These are phyloP conservation scores for Zygosaccharomyces bailii DNA, from an alignment of 805 yeast genomes.

Conservation along the genomic window DNA sequence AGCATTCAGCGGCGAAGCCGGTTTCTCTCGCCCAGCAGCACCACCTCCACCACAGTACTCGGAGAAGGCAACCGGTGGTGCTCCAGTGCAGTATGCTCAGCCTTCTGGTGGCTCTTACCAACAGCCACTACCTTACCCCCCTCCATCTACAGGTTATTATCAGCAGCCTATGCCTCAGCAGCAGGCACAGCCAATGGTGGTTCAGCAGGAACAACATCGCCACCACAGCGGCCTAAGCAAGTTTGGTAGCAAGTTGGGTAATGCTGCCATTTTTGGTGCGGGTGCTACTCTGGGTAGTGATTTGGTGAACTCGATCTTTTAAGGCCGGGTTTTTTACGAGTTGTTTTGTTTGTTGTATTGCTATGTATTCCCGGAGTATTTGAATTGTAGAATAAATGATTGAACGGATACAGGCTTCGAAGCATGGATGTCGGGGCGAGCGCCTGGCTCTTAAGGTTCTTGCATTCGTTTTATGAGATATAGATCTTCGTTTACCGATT, in stretches of 20 bases:
- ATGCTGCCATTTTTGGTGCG: constrained; percentile 94
- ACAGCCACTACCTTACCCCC: constrained; percentile 45
- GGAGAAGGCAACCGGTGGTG: constrained; percentile 10
- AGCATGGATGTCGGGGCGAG: neutral
- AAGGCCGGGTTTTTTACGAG: neutral
- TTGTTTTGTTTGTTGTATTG: neutral
- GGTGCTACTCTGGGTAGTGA: constrained; percentile 93
- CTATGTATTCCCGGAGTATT: neutral
- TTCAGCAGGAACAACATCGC: constrained; percentile 32
- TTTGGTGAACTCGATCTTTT: constrained; percentile 48
- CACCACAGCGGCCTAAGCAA: constrained; percentile 45
- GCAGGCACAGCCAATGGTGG: constrained; percentile 26
- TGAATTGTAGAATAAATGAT: neutral
- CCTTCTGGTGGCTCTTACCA: constrained; percentile 36
- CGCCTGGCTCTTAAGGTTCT: too few species aligned
- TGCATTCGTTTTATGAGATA: too few species aligned
- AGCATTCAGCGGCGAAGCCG: constrained; percentile 22
- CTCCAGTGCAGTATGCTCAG: constrained; percentile 10
- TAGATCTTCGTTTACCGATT: too few species aligned
- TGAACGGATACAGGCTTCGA: neutral
- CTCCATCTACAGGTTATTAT: constrained; percentile 48
- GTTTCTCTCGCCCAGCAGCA: constrained; percentile 14
- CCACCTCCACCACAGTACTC: constrained; percentile 23
- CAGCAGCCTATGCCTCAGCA: constrained; percentile 40
- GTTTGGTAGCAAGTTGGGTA: constrained; percentile 77